These are phyloP conservation scores for Solanum pennellii DNA, from an alignment of 257 asterid species.

Conservation along the genomic window DNA sequence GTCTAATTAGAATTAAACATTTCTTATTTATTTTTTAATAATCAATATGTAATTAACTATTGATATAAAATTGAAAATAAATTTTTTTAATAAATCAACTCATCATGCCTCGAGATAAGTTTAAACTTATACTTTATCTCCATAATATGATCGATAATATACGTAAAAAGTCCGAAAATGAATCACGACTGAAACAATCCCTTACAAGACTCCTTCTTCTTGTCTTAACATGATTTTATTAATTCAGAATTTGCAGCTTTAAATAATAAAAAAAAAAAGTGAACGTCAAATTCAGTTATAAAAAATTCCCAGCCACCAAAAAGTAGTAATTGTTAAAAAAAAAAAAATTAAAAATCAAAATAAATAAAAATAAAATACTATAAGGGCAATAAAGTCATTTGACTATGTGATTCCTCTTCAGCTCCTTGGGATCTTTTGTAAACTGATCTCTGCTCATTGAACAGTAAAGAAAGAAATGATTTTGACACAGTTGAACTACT, in stretches of 20 bases:
- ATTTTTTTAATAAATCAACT: too few species aligned
- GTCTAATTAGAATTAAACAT: not conserved
- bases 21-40: not conserved
- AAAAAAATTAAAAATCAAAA: not conserved
- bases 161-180: not conserved
- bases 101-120: not conserved
- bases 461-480: not conserved
- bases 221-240: not conserved
- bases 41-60: not conserved
- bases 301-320: not conserved
- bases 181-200: not conserved
- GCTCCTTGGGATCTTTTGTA: not conserved
- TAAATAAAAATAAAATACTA: not conserved
- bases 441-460: not conserved
- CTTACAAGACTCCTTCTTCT: not conserved
- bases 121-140: not conserved
- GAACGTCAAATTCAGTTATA: not conserved
- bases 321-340: not conserved
- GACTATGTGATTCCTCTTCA: not conserved
- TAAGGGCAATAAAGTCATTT: not conserved
- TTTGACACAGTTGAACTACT: not conserved
- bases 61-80: not conserved
- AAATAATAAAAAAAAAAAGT: not conserved
- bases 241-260: not conserved
- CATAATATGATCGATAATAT: fast-evolving